Percentiles rank a stretch among this genome's conserved stretches.
Conservation (phyloP, 305 asterid species). For the Solanum hybrid region DNA sequence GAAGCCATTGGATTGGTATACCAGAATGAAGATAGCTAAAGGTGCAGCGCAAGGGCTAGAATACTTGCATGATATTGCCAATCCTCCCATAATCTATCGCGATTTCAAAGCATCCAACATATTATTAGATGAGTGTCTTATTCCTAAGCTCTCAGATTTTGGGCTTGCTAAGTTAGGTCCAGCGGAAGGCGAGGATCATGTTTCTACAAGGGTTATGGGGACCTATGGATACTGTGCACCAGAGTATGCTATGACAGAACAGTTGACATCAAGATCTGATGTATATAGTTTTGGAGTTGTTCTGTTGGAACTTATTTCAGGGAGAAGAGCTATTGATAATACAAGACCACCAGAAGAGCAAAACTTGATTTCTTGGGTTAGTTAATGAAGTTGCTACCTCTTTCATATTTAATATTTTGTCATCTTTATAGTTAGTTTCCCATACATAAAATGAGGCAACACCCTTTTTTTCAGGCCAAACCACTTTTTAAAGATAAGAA, state of each 20-base stretch:
- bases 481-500: conserved; percentile 62
- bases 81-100: conserved; percentile 63
- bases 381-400: conserved; percentile 14
- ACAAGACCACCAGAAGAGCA: conserved; percentile 61
- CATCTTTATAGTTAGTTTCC: background rate
- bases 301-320: conserved; percentile 70
- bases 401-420: background rate
- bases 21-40: conserved; percentile 69
- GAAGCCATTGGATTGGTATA: conserved; percentile 62
- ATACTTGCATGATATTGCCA: conserved; percentile 64
- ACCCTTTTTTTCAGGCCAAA: conserved; percentile 45
- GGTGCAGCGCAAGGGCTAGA: conserved; percentile 89
- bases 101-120: conserved; percentile 78
- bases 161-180: conserved; percentile 81
- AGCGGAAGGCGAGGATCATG: conserved; percentile 45
- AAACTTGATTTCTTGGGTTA: conserved; percentile 77
- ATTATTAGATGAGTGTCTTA: conserved; percentile 45
- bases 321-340: conserved; percentile 75
- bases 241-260: conserved; percentile 70
- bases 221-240: conserved; percentile 91
- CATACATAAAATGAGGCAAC: background rate
- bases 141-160: conserved; percentile 76
- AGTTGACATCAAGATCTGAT: conserved; percentile 66
- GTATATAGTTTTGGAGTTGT: conserved; percentile 87
- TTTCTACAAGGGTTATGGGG: conserved; percentile 75